Base-by-base conservation (phyloP, 345 rosid species). In the Raphanus sativus region DNA sequence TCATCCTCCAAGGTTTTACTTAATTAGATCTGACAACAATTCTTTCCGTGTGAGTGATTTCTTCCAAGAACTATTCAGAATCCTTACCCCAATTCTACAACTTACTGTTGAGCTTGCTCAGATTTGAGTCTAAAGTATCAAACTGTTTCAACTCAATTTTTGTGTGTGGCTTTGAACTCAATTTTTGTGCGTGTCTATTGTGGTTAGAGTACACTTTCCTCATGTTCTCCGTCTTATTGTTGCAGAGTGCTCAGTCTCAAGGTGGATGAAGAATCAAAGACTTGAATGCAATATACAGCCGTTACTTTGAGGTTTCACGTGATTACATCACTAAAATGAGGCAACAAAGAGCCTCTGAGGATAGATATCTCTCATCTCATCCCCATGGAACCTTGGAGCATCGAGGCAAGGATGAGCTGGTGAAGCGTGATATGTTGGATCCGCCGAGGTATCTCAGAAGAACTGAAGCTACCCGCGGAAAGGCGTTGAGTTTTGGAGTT, bases 401-500 rank as follows among this genome's bases (percentile, higher is more conserved):
- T 69, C 82, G 62, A 63, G 90, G 59, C 7, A 83, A 85, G 63
- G 96, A 89, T 74, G 94, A 90, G 86, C 83, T 85, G 26, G 85
- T 91, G 70, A 92, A 73, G 82, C 80, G 86, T 29, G 76, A 77
- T 71, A 90, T 91, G 94, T 89, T 91, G 15, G 77, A 84, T 74
- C 84, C 91, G 73, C 96, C 97, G 2, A 83, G 77, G 58, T 91
- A 86, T 84, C 91, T 89, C 36, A 83, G 82, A 85, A 84, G 80
- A 26, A 32, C 70, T 38, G 87, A 81, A 70, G 85, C 81, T 58
- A 11, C 58, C n/a, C 90, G 89, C 33, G 97, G 83, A 29, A 91
- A 87, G 74, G 92, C 89, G 32, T 65, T 91, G 69, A 90, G 89
- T 86, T 84, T 91, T 24, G 97, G 98, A 45, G 98, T 93, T 82